A percentile compares a stretch with the other conserved stretches of the same genome.
These are phyloP conservation scores for Geum urbanum DNA, from an alignment of 306 rosid species.

Conservation along the genomic window DNA sequence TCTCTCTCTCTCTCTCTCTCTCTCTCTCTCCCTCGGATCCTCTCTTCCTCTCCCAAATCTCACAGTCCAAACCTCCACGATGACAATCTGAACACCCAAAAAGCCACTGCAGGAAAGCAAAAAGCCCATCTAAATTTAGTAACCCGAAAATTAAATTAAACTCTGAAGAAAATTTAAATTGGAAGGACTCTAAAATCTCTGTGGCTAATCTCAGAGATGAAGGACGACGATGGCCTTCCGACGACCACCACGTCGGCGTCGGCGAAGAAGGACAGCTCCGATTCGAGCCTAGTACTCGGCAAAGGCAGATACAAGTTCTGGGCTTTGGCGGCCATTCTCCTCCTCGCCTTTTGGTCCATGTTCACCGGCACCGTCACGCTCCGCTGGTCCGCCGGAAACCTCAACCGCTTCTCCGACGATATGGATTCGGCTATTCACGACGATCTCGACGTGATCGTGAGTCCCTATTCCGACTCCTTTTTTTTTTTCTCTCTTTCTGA, in stretches of 20 bases:
- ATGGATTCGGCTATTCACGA: constrained; percentile 62
- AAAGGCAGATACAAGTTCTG: constrained; percentile 89
- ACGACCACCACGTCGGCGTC: constrained; percentile 35
- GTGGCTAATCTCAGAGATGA: constrained; percentile 50
- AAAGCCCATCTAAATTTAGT: background rate
- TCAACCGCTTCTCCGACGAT: constrained; percentile 60
- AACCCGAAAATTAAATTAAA: too few relatives aligned
- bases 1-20: background rate
- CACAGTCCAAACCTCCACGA: background rate
- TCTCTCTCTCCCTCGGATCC: background rate
- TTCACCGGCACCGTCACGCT: constrained; percentile 96
- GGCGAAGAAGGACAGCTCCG: constrained; percentile 56
- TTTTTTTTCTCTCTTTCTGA: background rate
- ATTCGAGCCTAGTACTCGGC: constrained; percentile 49
- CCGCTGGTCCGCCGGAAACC: constrained; percentile 83
- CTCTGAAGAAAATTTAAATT: background rate
- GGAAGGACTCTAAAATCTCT: background rate
- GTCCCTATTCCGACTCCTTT: constrained; percentile 10
- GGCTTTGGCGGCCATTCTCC: constrained; percentile 88
- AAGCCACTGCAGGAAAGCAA: background rate
- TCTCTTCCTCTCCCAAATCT: background rate
- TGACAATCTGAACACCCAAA: background rate
- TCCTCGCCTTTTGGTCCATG: constrained; percentile 97
- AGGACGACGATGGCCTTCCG: constrained; percentile 84
- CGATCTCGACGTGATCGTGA: constrained; percentile 91